Percentiles rank a stretch among this genome's conserved stretches.
These are phyloP conservation scores for Entoloma clypeatum DNA, from an alignment of 1,284 basidiomycete species.

Conservation along the genomic window DNA sequence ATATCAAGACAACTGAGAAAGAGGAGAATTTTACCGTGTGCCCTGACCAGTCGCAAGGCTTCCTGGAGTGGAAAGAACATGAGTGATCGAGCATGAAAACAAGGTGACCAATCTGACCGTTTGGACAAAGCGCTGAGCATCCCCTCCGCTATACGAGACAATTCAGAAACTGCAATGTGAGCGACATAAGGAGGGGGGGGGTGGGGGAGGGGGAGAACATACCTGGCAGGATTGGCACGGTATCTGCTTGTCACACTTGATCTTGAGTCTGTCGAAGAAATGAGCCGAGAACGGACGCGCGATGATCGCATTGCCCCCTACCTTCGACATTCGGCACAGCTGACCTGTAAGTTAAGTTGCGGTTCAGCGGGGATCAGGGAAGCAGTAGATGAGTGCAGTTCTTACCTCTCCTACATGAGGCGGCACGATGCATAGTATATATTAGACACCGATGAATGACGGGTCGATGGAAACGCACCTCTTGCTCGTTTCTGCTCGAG, in stretches of 20 bases:
- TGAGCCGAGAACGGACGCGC: constrained; percentile 22
- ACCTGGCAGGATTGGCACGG: constrained; percentile 69
- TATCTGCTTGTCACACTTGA: constrained; percentile 75
- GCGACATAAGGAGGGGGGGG: background rate
- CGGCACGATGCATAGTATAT: constrained; percentile 7
- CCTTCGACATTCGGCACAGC: constrained; percentile 63
- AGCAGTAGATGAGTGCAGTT: constrained; percentile 1
- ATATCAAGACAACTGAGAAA: background rate
- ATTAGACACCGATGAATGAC: too few species aligned
- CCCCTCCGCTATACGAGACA: constrained; percentile 38
- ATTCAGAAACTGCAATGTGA: background rate
- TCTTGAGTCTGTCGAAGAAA: constrained; percentile 50
- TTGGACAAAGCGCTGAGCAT: constrained; percentile 67
- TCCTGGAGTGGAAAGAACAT: constrained; percentile 30
- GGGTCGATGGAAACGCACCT: constrained; percentile 26
- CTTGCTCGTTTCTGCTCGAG: constrained; percentile 51
- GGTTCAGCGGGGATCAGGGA: constrained; percentile 13
- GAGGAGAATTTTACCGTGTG: constrained; percentile 40
- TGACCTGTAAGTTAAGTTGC: constrained; percentile 39
- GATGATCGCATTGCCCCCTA: constrained; percentile 48
- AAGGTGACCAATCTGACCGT: constrained; percentile 38
- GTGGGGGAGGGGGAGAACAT: constrained; percentile 12
- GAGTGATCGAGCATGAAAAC: constrained; percentile 3
- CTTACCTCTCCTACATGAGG: constrained; percentile 31
- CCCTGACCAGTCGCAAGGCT: constrained; percentile 62